Evolutionary conservation across 2,329 filamentous ascomycete genomes (phyloP), one percentile per base, ranked within the genome.

Genomic region (Colletotrichum musae): DNA sequence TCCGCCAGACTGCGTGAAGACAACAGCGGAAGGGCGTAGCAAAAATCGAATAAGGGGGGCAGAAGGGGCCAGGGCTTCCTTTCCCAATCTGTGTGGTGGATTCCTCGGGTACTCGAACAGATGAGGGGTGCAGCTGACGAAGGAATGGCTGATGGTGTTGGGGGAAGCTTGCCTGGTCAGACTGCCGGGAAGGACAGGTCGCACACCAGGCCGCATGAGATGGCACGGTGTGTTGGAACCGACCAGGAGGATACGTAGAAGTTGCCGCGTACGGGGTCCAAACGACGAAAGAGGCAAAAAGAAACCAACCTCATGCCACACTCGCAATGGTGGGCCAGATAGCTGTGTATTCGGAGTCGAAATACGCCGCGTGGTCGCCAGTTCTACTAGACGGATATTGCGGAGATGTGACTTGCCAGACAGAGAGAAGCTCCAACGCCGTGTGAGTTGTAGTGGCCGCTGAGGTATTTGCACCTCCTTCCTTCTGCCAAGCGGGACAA

Each of bases 131-230:
- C 58, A 43, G 53, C 62, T 15, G 56, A 36, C 66, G 56, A 32
- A 45, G 26, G 48, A 36, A 15, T 45, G 24, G 61, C 56, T 59
- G 50, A 54, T 54, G 62, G 57, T 41, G 57, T 60, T 54, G 39
- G 56, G 66, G 60, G 61, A 69, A 68, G 68, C 63, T 68, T 70
- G 66, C 66, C 48, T 60, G 28, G 45, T 28, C 36, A 36, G 57
- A 70, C 63, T 68, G 58, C 64, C 68, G 68, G 64, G 58, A 58
- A 57, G 45, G 39, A 52, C n/a, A 63, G 68, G 68, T 53, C 68
- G 68, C 68, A 54, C 68, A 2, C 41, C 6, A 43, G 68, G 68
- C 68, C 68, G 64, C 68, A 70, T 70, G 28, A 53, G 39, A 18
- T 45, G 47, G 51, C 53, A 39, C 39, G 57, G 51, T 63, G 57